Base-by-base conservation (phyloP, 2,329 filamentous ascomycete genomes). In the Nothomitra cinnamomea region DNA sequence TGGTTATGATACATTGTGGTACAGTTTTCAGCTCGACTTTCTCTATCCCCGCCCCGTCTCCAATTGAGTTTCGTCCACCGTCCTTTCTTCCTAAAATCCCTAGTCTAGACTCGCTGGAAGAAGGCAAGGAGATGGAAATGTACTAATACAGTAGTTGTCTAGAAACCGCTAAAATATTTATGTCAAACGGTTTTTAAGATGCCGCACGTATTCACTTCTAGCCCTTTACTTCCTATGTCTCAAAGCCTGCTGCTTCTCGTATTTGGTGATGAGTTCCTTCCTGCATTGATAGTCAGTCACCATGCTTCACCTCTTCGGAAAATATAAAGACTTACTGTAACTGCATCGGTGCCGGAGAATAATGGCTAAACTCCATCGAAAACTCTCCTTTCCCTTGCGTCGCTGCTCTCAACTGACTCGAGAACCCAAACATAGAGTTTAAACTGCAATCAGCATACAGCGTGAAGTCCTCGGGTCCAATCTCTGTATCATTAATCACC, bases 311-410 rank as follows among this genome's bases (percentile, higher is more conserved):
- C 15, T 35, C 24, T 38, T 25, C 17, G 7, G 17, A n/a, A 25
- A n/a, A 5, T 40, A 13, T 49, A 53, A n/a, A 12, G 58, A 79
- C 82, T 66, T 82, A 85, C 83, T 98, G 92, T 67, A 96, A 67
- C 65, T 96, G 89, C 62, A 80, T 79, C 50, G 89, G 85, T 56
- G 92, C 87, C 52, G 87, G 76, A 52, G 85, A 81, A 64, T 98
- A 98, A 72, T 96, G 92, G 68, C 85, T 92, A 64, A 98, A 98
- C 71, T 98, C 92, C 92, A 98, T 96, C 63, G 79, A 85, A 66
- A 95, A 98, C 72, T 98, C 92, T 63, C 92, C 92, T 77, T 98
- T 98, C 57, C 92, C 92, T 72, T 98, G 92, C 1, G 89, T 96
- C 21, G 89, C 86, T 13, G 92, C 92, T 61, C 92, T 79, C 60